These are phyloP conservation scores for Penicillium robsamsonii DNA, from an alignment of 495 filamentous ascomycete species.

Conservation along the genomic window DNA sequence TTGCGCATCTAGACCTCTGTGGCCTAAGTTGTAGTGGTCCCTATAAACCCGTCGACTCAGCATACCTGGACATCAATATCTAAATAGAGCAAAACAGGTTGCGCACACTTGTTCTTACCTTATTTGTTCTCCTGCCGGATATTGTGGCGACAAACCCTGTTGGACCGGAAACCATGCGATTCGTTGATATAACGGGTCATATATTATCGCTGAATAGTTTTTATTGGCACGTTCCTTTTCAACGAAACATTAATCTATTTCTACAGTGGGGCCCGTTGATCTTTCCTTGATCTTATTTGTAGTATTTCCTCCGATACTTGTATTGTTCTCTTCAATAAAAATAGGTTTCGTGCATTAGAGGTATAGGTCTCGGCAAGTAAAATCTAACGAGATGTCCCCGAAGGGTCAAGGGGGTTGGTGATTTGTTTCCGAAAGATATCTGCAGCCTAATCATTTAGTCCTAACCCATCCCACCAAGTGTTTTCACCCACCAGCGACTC, in stretches of 20 bases:
- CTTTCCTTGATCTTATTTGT: not conserved
- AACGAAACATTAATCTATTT: not conserved
- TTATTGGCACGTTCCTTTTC: not conserved
- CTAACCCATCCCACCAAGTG: not conserved
- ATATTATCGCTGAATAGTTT: not conserved
- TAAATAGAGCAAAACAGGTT: not conserved
- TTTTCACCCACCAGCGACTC: not conserved
- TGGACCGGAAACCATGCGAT: not conserved
- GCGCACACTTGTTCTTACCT: not conserved
- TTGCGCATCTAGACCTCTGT: not conserved
- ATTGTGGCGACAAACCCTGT: not conserved
- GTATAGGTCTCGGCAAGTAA: not conserved
- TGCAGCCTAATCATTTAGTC: not conserved
- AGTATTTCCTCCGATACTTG: not conserved
- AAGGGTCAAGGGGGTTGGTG: not conserved
- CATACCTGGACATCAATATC: not conserved
- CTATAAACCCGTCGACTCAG: not conserved
- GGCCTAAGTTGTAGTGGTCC: not conserved
- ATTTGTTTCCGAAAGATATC: not conserved
- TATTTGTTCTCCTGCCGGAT: not conserved
- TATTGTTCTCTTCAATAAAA: not conserved
- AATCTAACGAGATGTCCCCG: not conserved
- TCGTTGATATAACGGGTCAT: conserved; percentile 2
- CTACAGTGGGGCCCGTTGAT: not conserved
- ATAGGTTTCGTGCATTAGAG: not conserved